Evolutionary conservation across 306 rosid genomes (phyloP), one percentile per base, ranked within the genome.

Genomic region (Mimosa bimucronata): DNA sequence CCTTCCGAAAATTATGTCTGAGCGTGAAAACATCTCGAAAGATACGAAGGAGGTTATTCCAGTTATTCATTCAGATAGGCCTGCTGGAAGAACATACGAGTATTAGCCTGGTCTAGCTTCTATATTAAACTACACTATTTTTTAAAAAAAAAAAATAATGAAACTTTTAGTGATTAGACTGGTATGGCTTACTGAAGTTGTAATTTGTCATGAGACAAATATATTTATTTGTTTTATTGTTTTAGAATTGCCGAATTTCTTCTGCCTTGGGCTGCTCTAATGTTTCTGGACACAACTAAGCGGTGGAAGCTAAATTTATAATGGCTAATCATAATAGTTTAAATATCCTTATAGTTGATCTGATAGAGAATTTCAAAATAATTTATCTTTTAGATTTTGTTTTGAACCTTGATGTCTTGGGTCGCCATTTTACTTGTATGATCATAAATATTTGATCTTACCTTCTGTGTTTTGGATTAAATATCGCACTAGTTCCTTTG

Each of bases 401-500:
- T 23, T 57, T 23, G 30, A 57, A 30, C 30, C 14, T 44, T 60
- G 66, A 26, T 5, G 66, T 60, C 66, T 60, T 60, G 5, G 66
- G 16, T 60, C 29, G 16, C 66, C 66, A 26, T 23, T 26, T 60
- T 26, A 60, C 19, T 2, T 60, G 18, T 28, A 26, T 11, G 1
- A 23, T 58, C 14, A 58, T 29, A 21, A 58, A 3, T 21, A 14
- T 2, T 55, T 55, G 62, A 55, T 23, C 30, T 23, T 25, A 55
- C 14, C 19, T 55, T 55, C 29, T 9, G 29, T 52, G 57, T 55
- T 55, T 21, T 55, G 7, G 25, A n/a, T n/a, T n/a, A n/a, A n/a
- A n/a, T n/a, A n/a, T 21, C 13, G 83, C 55, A 83, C 92, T 57
- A 45, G 79, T 48, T 85, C 97, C 98, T 89, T 81, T 95, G 68